Evolutionary conservation across 345 rosid genomes (phyloP), one percentile per base, ranked within the genome.

Genomic region (Eucalyptus urophylla): DNA sequence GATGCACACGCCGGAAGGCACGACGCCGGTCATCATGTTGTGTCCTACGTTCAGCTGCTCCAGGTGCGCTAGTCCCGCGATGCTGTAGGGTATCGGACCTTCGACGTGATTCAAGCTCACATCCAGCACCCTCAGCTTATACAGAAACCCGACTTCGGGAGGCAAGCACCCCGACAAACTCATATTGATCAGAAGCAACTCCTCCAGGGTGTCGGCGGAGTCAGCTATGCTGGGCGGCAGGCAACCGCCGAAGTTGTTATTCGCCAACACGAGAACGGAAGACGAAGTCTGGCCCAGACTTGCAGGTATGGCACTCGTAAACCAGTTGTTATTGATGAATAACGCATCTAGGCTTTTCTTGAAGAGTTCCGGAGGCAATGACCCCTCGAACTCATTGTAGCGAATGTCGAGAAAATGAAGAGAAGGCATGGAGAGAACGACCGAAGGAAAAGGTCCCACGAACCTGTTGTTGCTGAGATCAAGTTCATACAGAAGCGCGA

Each of bases 401-500:
- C 98, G 96, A 86, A 97, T 89, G 90, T 95, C 99, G 51, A 96
- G 97, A 90, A 24, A 96, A 17, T 86, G 89, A 5, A 97, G 93
- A 69, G 89, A 87, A 22, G 97, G 97, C 80, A 97, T 94, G 17
- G 95, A 90, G 86, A 97, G 98, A 53, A 96, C 96, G 1, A 92
- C 94, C 5, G 89, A 88, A 5, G 99, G 99, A 76, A 97, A 97
- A 85, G 94, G 94, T 51, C 99, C 99, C 11, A 96, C 98, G 31
- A 97, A 97, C 88, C 99, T 90, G 93, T 97, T 97, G 91, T 96
- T 96, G 72, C 99, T 97, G 47, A 97, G 90, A 91, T 97, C 99
- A 33, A 97, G 97, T 94, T 97, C 99, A 69, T 88, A 93, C 88
- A 96, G 95, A 88, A 95, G 93, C 1, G 96, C 87, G n/a, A 96